Conservation (phyloP, 148 eudicot species). For the Cornus kousa region DNA sequence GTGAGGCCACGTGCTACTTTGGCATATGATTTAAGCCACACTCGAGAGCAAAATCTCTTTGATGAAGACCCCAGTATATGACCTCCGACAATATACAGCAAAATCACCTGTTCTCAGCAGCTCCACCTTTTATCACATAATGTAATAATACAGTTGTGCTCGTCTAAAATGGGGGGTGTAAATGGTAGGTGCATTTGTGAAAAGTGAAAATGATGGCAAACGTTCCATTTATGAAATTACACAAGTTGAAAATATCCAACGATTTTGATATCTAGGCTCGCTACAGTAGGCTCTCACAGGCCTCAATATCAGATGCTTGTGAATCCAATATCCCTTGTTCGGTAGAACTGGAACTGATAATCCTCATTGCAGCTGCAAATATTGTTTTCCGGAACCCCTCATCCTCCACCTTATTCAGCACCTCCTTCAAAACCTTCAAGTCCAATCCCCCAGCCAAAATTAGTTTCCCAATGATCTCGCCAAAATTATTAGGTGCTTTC, state of each 20-base stretch:
- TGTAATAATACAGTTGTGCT: conserved; percentile 24
- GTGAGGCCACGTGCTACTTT: background rate
- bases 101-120: conserved; percentile 29
- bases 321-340: conserved; percentile 58
- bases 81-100: conserved; percentile 54
- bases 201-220: conserved; percentile 11
- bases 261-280: background rate
- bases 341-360: conserved; percentile 37
- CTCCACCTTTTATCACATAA: conserved; percentile 13
- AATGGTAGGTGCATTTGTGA: conserved; percentile 11
- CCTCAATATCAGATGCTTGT: conserved; percentile 61
- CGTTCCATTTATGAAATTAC: conserved; percentile 13
- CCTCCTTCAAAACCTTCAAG: too few species aligned
- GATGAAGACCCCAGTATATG: conserved; percentile 36
- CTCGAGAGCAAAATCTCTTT: conserved; percentile 41
- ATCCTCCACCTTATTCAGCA: conserved; percentile 43
- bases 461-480: too few species aligned
- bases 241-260: conserved; percentile 3
- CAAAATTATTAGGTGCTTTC: too few species aligned
- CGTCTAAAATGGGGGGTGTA: conserved; percentile 19
- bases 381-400: conserved; percentile 51
- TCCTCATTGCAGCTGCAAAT: conserved; percentile 42
- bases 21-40: background rate
- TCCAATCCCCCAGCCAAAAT: too few species aligned
- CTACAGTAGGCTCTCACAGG: conserved; percentile 66